Evolutionary conservation across 306 rosid genomes (phyloP).

Genomic region (Erythrophleum fordii): DNA sequence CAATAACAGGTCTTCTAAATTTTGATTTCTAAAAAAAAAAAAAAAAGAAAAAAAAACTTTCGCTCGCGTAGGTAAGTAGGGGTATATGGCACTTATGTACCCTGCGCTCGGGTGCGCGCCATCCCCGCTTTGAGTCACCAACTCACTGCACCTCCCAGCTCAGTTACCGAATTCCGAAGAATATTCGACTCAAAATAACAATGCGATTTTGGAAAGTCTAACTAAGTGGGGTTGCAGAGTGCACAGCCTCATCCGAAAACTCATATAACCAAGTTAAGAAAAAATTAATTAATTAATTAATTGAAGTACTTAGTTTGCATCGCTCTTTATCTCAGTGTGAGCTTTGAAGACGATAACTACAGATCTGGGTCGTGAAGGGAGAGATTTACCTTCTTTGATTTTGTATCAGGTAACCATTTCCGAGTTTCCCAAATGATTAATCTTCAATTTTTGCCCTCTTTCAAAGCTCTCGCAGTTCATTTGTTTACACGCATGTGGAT

Average conservation of each 20-base stretch:
- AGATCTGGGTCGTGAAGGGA: conserved; percentile 43
- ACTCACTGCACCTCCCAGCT: background rate
- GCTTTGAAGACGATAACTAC: background rate
- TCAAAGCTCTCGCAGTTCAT: conserved; percentile 9
- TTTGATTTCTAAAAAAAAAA: too few relatives aligned
- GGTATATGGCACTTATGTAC: background rate
- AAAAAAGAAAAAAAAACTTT: too few relatives aligned
- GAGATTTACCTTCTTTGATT: conserved; percentile 34
- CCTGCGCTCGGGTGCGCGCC: background rate
- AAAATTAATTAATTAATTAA: background rate
- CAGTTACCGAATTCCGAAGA: background rate
- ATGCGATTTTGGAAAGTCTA: background rate
- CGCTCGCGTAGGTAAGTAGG: too few relatives aligned
- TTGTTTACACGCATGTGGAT: background rate
- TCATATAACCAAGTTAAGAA: background rate
- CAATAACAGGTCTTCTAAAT: too few relatives aligned
- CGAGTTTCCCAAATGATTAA: background rate
- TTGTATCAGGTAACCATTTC: conserved; percentile 34
- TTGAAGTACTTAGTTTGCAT: conserved; percentile 8
- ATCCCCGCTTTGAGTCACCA: background rate
- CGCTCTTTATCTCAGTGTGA: conserved; percentile 22
- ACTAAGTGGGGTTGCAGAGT: background rate
- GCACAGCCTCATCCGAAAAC: background rate
- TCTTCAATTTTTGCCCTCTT: background rate
- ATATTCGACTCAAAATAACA: background rate